phyloP scores from a whole-genome alignment of 2,329 filamentous ascomycete genomes.

The Metarhizium humberi region DNA sequence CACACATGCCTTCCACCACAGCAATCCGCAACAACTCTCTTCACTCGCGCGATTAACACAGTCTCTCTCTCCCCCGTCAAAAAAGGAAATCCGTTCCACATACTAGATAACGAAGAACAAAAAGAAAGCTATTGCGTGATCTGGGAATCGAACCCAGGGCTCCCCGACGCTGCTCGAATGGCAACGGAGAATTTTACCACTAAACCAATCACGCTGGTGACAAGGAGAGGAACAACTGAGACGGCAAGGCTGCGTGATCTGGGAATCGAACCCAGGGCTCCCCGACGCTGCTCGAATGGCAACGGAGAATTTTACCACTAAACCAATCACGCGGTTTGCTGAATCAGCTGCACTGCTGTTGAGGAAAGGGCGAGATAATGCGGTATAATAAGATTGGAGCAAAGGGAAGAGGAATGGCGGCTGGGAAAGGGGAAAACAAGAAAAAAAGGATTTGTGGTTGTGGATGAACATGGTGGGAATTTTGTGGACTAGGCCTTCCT shows the following conservation, averaged over 20 bases:
- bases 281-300: constrained; percentile 19
- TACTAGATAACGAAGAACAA: too few species aligned
- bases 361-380: neutral
- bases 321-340: constrained; percentile 10
- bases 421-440: too few species aligned
- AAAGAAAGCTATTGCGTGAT: constrained; percentile 13
- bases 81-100: too few species aligned
- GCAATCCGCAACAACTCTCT: too few species aligned
- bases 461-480: too few species aligned
- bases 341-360: constrained; percentile 1
- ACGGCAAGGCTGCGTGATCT: constrained; percentile 15
- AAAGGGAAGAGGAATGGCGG: neutral
- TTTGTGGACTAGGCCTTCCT: too few species aligned
- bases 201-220: constrained; percentile 13
- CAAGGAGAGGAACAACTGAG: accelerated
- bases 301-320: constrained; percentile 22
- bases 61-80: too few species aligned
- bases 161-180: constrained; percentile 21
- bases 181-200: constrained; percentile 21
- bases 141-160: constrained; percentile 24
- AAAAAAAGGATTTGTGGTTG: too few species aligned
- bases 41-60: too few species aligned
- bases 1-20: too few species aligned
- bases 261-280: constrained; percentile 24
- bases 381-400: neutral